Percentiles rank a stretch among this genome's conserved stretches.
Evolutionary conservation across 257 asterid species (phyloP).

Genomic region (Nemophila menziesii): DNA sequence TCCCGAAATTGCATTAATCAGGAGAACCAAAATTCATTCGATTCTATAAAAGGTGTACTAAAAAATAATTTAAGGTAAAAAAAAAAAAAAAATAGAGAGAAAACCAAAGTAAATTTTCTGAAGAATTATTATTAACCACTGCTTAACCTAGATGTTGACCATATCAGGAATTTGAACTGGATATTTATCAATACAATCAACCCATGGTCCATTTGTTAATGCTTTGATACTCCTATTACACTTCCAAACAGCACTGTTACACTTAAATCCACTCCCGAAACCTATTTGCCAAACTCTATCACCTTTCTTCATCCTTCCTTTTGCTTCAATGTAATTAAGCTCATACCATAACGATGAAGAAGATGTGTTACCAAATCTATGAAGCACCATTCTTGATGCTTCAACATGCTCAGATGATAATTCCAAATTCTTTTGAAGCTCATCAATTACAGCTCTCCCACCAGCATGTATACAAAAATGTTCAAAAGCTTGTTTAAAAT

Average conservation of each 20-base stretch:
- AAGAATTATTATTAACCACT: too few relatives aligned
- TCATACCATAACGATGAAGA: slow-evolving; percentile 26
- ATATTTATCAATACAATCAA: neutral
- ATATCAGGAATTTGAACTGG: neutral
- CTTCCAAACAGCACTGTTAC: slow-evolving; percentile 31
- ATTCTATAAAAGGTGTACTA: too few relatives aligned
- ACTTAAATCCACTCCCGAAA: slow-evolving; percentile 31
- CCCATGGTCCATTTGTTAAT: neutral
- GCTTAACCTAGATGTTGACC: neutral
- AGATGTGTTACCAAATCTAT: slow-evolving; percentile 22
- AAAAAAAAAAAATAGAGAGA: too few relatives aligned
- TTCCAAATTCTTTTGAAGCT: slow-evolving; percentile 19
- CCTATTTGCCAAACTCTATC: slow-evolving; percentile 22
- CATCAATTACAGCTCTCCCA: slow-evolving; percentile 27
- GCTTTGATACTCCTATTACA: slow-evolving; percentile 16
- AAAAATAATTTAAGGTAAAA: too few relatives aligned
- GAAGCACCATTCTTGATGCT: slow-evolving; percentile 25
- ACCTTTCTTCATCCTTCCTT: slow-evolving; percentile 26
- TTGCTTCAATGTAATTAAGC: slow-evolving; percentile 21
- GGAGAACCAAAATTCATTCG: too few relatives aligned
- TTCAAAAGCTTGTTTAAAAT: slow-evolving; percentile 22
- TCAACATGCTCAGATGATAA: slow-evolving; percentile 20
- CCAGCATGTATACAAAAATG: slow-evolving; percentile 32
- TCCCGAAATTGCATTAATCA: neutral
- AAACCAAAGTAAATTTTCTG: too few relatives aligned